Base-by-base conservation (phyloP, 805 yeast species). In the Kluyveromyces wickerhamii region DNA sequence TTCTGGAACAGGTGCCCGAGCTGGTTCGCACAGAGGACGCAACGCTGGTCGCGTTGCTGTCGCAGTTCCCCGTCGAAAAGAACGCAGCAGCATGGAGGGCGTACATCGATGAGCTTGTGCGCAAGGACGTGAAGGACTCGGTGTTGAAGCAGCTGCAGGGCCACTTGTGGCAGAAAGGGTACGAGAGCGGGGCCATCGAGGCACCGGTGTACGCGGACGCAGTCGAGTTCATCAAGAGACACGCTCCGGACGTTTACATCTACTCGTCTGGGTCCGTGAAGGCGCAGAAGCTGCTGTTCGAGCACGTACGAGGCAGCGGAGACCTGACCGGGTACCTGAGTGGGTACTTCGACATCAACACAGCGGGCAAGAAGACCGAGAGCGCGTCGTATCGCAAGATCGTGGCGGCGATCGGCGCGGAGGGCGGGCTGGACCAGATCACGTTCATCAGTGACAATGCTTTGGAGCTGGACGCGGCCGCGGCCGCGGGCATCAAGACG, bases 181-280 rank as follows among this genome's bases (percentile, higher is more conserved):
- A 87, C 57, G 73, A 68, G 17, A 59, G 67, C n/a, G 94, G 95
- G 2, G 76, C 74, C 39, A 67, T 88, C 38, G 66, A 65, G 45
- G 92, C 94, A 1, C 95, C 95, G 0, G 52, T 88, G 4, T 88
- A 74, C 50, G 50, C 45, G 0, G 97, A 88, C 56, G 88, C 92
- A 1, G 66, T 83, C 29, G 59, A 60, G 0, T 69, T 72, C 28
- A 71, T 87, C 34, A 71, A 77, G 72, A 38, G 48, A 1, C 17
- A 38, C 3, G 42, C 48, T 1, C 44, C 43, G 21, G 60, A 61
- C 2, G 61, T 85, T 0, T 82, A 68, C 51, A 85, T 88, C 13
- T 88, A 88, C 59, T 86, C 96, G 0, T 82, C 94, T 18, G 97
- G 97, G 1, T 79, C 92, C 27, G 75, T 88, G 16, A 72, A 77